Percentiles rank a stretch among this genome's conserved stretches.
Conservation (phyloP, 2,329 filamentous ascomycete species). For the Hysterium pulicare region DNA sequence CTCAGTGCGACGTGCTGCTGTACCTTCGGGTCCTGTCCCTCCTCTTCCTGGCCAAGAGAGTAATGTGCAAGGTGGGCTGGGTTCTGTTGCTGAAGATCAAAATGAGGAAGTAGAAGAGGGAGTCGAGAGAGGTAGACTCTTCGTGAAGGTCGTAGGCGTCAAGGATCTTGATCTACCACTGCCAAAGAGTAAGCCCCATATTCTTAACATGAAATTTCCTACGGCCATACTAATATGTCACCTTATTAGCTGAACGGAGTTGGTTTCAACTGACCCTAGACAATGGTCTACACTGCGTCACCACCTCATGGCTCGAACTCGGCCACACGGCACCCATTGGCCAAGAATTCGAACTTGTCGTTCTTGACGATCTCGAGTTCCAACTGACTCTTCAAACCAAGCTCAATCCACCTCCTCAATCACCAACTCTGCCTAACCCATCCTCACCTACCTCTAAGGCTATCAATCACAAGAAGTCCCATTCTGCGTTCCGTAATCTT, state of each 20-base stretch:
- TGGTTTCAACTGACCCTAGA: constrained; percentile 98
- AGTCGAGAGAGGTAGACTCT: constrained; percentile 83
- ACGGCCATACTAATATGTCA: constrained; percentile 15
- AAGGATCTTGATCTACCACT: constrained; percentile 92
- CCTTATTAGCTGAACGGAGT: constrained; percentile 86
- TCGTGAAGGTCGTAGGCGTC: constrained; percentile 98
- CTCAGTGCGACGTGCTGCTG: constrained; percentile 58
- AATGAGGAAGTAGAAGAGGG: constrained; percentile 67
- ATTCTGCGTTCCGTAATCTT: constrained; percentile 75
- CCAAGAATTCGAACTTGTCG: constrained; percentile 96
- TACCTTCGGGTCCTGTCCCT: constrained; percentile 64
- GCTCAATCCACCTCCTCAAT: constrained; percentile 68
- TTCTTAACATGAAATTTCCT: constrained; percentile 5
- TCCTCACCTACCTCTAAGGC: constrained; percentile 55
- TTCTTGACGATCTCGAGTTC: constrained; percentile 97
- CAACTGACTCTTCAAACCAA: constrained; percentile 96
- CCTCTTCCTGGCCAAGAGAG: constrained; percentile 87
- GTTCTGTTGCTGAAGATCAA: constrained; percentile 68
- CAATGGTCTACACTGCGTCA: constrained; percentile 96
- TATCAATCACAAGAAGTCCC: constrained; percentile 69
- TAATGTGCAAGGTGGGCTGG: constrained; percentile 62
- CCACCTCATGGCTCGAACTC: constrained; percentile 90
- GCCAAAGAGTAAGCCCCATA: constrained; percentile 69
- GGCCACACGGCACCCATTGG: constrained; percentile 90
- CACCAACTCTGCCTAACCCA: constrained; percentile 26